Conservation (phyloP, 768 basidiomycete genomes). For the Suillus decipiens region DNA sequence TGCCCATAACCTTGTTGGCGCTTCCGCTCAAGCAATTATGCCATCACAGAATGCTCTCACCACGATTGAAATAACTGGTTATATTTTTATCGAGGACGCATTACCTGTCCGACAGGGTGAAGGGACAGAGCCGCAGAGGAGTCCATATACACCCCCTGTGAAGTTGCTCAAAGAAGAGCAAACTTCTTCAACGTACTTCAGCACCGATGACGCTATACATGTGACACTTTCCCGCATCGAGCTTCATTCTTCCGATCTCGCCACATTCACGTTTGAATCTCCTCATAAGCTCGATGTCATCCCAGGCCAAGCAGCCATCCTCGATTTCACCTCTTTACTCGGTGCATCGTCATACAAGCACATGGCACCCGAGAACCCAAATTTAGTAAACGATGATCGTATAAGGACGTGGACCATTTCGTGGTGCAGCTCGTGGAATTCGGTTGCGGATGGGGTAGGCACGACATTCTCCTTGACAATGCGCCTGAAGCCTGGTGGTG, state of each 20-base stretch:
- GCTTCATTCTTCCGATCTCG: slow-evolving; percentile 49
- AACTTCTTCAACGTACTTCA: slow-evolving; percentile 30
- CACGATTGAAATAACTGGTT: slow-evolving; percentile 51
- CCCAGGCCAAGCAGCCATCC: slow-evolving; percentile 55
- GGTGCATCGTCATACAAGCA: slow-evolving; percentile 52
- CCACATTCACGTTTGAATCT: slow-evolving; percentile 54
- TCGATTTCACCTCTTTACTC: slow-evolving; percentile 55
- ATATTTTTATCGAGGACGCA: slow-evolving; percentile 52
- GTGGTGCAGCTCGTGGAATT: slow-evolving; percentile 22
- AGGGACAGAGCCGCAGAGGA: slow-evolving; percentile 30
- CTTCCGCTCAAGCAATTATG: slow-evolving; percentile 48
- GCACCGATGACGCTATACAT: slow-evolving; percentile 21
- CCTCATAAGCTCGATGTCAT: slow-evolving; percentile 34
- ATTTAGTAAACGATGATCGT: slow-evolving; percentile 61
- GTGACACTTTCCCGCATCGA: slow-evolving; percentile 38
- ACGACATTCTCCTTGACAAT: slow-evolving; percentile 50
- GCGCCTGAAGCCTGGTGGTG: slow-evolving; percentile 55
- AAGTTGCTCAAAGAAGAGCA: slow-evolving; percentile 54
- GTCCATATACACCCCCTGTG: slow-evolving; percentile 64
- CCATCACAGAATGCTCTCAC: slow-evolving; percentile 56
- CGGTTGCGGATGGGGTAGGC: neutral
- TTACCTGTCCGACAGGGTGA: slow-evolving; percentile 53
- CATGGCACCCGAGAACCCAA: slow-evolving; percentile 52
- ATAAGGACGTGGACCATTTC: slow-evolving; percentile 70
- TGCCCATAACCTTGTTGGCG: slow-evolving; percentile 51